Conservation (phyloP, 1,284 basidiomycete species). For the Earliella scabrosa region DNA sequence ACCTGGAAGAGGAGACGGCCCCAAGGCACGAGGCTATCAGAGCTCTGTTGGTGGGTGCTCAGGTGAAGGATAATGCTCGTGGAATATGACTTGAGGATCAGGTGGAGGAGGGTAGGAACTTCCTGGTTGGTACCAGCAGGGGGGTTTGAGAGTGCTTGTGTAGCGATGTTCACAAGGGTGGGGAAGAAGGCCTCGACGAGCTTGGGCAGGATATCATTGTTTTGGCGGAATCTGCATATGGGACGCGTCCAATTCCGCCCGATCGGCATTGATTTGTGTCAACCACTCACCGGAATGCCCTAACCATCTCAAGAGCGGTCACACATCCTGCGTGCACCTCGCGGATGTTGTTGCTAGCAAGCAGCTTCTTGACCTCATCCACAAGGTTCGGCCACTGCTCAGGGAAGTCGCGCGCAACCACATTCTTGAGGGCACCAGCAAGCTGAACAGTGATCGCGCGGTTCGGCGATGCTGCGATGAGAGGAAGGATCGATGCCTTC, state of each 20-base stretch:
- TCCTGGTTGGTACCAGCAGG: constrained; percentile 61
- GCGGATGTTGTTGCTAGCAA: constrained; percentile 64
- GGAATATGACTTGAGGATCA: constrained; percentile 84
- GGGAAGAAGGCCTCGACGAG: constrained; percentile 73
- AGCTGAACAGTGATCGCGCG: constrained; percentile 78
- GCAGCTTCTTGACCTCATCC: constrained; percentile 62
- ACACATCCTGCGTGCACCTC: constrained; percentile 82
- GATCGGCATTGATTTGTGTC: neutral
- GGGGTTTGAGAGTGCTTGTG: constrained; percentile 64
- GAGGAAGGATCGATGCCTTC: constrained; percentile 64
- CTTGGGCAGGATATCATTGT: constrained; percentile 57
- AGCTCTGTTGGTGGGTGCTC: constrained; percentile 72
- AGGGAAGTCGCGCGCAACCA: constrained; percentile 78
- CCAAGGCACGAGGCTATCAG: constrained; percentile 82
- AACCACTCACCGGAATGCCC: constrained; percentile 62
- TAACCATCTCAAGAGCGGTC: constrained; percentile 73
- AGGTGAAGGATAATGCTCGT: constrained; percentile 77
- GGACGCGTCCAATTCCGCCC: neutral
- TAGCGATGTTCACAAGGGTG: constrained; percentile 70
- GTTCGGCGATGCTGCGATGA: constrained; percentile 70
- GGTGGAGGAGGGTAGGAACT: constrained; percentile 78
- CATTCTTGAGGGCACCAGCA: constrained; percentile 68
- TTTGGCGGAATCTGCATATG: constrained; percentile 69
- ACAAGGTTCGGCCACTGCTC: constrained; percentile 72
- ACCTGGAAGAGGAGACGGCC: constrained; percentile 81